Evolutionary conservation across 2,329 filamentous ascomycete species (phyloP).

Genomic region (Sclerotinia nivalis): DNA sequence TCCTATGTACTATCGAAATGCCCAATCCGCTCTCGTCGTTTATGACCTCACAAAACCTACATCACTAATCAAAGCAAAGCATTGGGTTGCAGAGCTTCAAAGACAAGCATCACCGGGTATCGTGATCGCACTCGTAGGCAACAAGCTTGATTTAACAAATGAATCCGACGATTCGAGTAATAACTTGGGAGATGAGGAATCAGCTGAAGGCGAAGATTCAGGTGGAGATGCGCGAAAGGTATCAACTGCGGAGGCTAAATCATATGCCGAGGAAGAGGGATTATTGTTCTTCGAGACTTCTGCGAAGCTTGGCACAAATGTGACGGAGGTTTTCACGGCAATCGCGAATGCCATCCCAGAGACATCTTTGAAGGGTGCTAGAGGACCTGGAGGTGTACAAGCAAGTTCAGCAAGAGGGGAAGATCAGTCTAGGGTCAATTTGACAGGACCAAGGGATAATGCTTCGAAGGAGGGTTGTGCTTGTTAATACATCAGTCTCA

Average conservation of each 20-base stretch:
- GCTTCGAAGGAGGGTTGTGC: slow-evolving; percentile 90
- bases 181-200: slow-evolving; percentile 49
- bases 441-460: slow-evolving; percentile 70
- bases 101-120: slow-evolving; percentile 94
- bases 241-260: slow-evolving; percentile 84
- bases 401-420: slow-evolving; percentile 58
- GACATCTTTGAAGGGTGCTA: slow-evolving; percentile 86
- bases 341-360: slow-evolving; percentile 98
- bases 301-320: slow-evolving; percentile 93
- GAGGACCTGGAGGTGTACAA: slow-evolving; percentile 65
- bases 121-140: slow-evolving; percentile 94
- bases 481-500: slow-evolving; percentile 56
- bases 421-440: slow-evolving; percentile 76
- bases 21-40: slow-evolving; percentile 94
- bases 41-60: slow-evolving; percentile 98
- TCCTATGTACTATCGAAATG: slow-evolving; percentile 99
- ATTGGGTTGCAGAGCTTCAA: slow-evolving; percentile 98
- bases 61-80: slow-evolving; percentile 93
- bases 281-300: slow-evolving; percentile 97
- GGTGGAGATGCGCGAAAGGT: slow-evolving; percentile 82
- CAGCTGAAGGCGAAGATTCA: slow-evolving; percentile 56
- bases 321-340: slow-evolving; percentile 93
- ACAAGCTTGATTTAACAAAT: slow-evolving; percentile 88
- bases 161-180: slow-evolving; percentile 52
- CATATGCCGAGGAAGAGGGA: slow-evolving; percentile 92